Conservation (phyloP, 805 yeast genomes). For the Zygoascus flipseniorum region DNA sequence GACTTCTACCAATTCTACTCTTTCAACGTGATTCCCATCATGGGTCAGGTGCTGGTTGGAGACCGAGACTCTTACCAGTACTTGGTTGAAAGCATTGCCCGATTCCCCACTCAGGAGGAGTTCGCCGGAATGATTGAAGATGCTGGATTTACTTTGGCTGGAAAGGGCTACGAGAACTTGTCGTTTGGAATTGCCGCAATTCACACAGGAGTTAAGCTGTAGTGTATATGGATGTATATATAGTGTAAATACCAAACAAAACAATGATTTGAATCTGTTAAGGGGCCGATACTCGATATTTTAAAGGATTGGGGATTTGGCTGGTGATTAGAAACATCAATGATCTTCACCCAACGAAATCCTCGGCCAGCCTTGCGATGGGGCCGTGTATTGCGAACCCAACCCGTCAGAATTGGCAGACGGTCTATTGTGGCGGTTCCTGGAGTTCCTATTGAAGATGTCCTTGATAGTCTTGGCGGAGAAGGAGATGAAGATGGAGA, state of each 20-base stretch:
- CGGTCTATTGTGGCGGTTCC: constrained; percentile 1
- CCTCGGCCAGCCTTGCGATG: not conserved
- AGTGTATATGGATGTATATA: constrained; percentile 13
- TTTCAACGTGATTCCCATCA: constrained; percentile 75
- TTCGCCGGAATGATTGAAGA: constrained; percentile 86
- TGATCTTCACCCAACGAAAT: not conserved
- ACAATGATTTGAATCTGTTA: not conserved
- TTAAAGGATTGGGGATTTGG: no score
- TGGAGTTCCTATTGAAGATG: constrained; percentile 8
- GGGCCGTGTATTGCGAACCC: not conserved
- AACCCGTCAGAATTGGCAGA: not conserved
- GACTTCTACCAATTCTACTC: constrained; percentile 81
- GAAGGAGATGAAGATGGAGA: constrained; percentile 3
- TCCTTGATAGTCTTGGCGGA: not conserved
- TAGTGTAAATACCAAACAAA: not conserved
- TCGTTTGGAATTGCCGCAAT: constrained; percentile 95
- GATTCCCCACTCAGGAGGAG: constrained; percentile 86
- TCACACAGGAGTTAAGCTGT: constrained; percentile 88
- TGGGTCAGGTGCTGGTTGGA: constrained; percentile 93
- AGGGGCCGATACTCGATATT: not conserved
- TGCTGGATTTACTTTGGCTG: constrained; percentile 90
- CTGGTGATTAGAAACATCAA: no score
- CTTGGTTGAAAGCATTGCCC: constrained; percentile 85
- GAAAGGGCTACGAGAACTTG: constrained; percentile 85
- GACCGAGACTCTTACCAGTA: constrained; percentile 96